Conservation (phyloP, 495 filamentous ascomycete genomes). For the Apiosordaria backusii region DNA sequence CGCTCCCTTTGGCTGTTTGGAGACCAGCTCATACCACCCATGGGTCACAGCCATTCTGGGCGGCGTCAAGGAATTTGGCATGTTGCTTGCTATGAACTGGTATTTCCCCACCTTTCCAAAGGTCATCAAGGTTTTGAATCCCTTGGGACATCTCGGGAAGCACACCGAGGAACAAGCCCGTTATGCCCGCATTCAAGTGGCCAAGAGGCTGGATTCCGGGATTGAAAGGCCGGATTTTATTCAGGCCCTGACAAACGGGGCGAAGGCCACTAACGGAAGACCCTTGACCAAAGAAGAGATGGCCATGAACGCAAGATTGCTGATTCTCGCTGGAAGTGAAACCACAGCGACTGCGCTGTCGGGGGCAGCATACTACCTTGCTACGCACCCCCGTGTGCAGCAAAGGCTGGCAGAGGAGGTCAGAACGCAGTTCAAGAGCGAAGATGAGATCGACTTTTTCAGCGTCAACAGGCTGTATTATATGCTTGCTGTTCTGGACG, state of each 20-base stretch:
- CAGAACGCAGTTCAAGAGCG: slow-evolving; percentile 40
- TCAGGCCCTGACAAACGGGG: slow-evolving; percentile 32
- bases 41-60: slow-evolving; percentile 38
- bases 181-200: slow-evolving; percentile 25
- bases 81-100: background rate
- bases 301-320: slow-evolving; percentile 23
- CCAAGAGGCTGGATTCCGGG: slow-evolving; percentile 25
- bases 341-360: slow-evolving; percentile 55
- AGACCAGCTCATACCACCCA: slow-evolving; percentile 30
- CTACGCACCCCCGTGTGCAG: slow-evolving; percentile 40
- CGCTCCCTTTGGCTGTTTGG: slow-evolving; percentile 52
- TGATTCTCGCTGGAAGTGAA: slow-evolving; percentile 46
- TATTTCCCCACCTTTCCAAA: background rate
- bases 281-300: slow-evolving; percentile 18
- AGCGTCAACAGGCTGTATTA: slow-evolving; percentile 46
- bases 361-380: slow-evolving; percentile 46
- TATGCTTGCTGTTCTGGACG: slow-evolving; percentile 54
- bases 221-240: slow-evolving; percentile 40
- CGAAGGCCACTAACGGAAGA: slow-evolving; percentile 9
- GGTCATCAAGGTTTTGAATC: background rate
- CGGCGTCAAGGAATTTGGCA: slow-evolving; percentile 4
- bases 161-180: slow-evolving; percentile 21
- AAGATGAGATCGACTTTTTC: slow-evolving; percentile 46
- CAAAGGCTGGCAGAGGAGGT: slow-evolving; percentile 48
- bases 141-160: background rate